These are phyloP conservation scores for Quercus berberidifolia DNA, from an alignment of 306 rosid species.

Conservation along the genomic window DNA sequence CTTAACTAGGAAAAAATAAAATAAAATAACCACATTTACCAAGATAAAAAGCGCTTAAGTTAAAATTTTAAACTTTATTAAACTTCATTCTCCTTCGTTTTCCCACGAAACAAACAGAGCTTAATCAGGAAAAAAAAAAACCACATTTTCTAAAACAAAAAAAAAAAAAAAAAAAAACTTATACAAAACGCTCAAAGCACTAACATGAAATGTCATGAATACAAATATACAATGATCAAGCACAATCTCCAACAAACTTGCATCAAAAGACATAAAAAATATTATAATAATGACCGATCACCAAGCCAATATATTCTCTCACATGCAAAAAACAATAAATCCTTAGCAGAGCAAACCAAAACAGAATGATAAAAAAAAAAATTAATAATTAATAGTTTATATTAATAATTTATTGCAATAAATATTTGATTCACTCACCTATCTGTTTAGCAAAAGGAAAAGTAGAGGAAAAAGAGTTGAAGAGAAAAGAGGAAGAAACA, in stretches of 20 bases:
- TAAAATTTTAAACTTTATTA: background rate
- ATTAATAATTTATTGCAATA: too few relatives aligned
- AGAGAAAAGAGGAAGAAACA: background rate
- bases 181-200: background rate
- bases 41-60: too few relatives aligned
- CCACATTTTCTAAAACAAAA: background rate
- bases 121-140: background rate
- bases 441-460: background rate
- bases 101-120: background rate
- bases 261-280: background rate
- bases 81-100: background rate
- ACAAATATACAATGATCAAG: background rate
- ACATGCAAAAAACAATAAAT: background rate
- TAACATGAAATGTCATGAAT: background rate
- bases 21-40: background rate
- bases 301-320: background rate
- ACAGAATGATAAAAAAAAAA: background rate
- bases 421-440: background rate
- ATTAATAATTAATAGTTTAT: background rate
- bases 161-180: background rate
- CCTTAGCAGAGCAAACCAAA: background rate
- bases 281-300: conserved; percentile 7
- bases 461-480: conserved; percentile 12
- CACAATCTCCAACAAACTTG: too few relatives aligned
- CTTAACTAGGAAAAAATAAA: background rate